phyloP scores from a whole-genome alignment of 148 eudicot species.

The Pouteria glomerata region DNA sequence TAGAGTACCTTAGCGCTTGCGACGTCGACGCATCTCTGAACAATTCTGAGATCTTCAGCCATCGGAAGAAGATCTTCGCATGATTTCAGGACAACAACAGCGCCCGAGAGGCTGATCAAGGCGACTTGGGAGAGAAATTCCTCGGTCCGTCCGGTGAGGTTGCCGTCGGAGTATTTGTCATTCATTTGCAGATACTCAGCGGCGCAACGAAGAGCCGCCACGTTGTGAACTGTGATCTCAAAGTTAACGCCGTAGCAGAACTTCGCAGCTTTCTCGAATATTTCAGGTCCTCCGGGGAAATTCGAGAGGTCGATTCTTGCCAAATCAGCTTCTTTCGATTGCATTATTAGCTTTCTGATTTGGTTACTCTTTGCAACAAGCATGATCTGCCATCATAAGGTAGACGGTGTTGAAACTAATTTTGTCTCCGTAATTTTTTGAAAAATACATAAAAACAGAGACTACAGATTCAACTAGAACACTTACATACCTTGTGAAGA shows the following conservation, averaged over 20 bases:
- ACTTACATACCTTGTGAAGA: slow-evolving; percentile 76
- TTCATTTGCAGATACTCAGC: slow-evolving; percentile 89
- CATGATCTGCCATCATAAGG: slow-evolving; percentile 58
- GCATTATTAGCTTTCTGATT: slow-evolving; percentile 63
- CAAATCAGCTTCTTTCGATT: slow-evolving; percentile 60
- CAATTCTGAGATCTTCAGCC: slow-evolving; percentile 55
- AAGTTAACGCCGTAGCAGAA: slow-evolving; percentile 96
- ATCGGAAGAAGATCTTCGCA: slow-evolving; percentile 78
- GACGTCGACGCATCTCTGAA: slow-evolving; percentile 70
- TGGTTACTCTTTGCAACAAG: slow-evolving; percentile 92
- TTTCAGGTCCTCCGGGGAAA: slow-evolving; percentile 86
- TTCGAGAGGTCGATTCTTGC: slow-evolving; percentile 53
- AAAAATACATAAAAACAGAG: not conserved
- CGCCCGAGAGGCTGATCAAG: slow-evolving; percentile 66
- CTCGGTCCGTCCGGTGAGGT: slow-evolving; percentile 75
- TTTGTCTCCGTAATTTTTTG: not conserved
- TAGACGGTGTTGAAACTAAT: not conserved
- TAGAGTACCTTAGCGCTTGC: slow-evolving; percentile 50
- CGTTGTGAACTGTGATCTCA: slow-evolving; percentile 90
- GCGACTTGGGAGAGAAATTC: slow-evolving; percentile 86
- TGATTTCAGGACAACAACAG: slow-evolving; percentile 69
- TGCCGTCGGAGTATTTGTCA: slow-evolving; percentile 62
- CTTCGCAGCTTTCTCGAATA: slow-evolving; percentile 81
- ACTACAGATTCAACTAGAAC: too few relatives aligned
- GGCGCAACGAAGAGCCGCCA: slow-evolving; percentile 83